A percentile compares a stretch with the other conserved stretches of the same genome.
Conservation (phyloP, 2,329 filamentous ascomycete genomes). For the Fusarium succisae region DNA sequence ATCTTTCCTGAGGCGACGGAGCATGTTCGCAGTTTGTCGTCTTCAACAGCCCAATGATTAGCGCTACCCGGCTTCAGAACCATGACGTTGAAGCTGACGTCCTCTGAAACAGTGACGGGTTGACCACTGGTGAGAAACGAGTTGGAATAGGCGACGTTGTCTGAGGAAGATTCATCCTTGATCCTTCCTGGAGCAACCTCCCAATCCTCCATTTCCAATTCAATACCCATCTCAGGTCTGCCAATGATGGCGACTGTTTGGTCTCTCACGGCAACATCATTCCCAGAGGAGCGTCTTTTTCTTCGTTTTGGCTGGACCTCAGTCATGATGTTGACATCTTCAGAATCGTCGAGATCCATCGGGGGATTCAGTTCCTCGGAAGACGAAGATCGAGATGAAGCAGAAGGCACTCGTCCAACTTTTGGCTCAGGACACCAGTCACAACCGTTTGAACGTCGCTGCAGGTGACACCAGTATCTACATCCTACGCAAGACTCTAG, state of each 20-base stretch:
- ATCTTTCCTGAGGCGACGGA: conserved; percentile 55
- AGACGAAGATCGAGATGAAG: neutral
- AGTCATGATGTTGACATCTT: neutral
- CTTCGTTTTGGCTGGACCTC: neutral
- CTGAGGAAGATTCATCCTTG: conserved; percentile 39
- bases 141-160: conserved; percentile 56
- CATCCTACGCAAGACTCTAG: conserved; percentile 45
- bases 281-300: neutral
- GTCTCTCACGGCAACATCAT: neutral
- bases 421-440: conserved; percentile 29
- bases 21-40: conserved; percentile 49
- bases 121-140: conserved; percentile 52
- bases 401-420: neutral
- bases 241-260: neutral
- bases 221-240: conserved; percentile 2
- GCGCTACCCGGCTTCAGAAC: conserved; percentile 52
- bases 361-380: neutral
- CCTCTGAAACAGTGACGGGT: conserved; percentile 49
- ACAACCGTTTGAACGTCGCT: conserved; percentile 41
- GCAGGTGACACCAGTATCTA: conserved; percentile 42
- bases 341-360: conserved; percentile 18
- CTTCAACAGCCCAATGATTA: conserved; percentile 44
- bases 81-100: conserved; percentile 53
- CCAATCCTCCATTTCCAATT: conserved; percentile 55
- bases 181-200: conserved; percentile 57